These are phyloP conservation scores for Pezicula rhizophila DNA, from an alignment of 2,329 filamentous ascomycete genomes.

Conservation along the genomic window DNA sequence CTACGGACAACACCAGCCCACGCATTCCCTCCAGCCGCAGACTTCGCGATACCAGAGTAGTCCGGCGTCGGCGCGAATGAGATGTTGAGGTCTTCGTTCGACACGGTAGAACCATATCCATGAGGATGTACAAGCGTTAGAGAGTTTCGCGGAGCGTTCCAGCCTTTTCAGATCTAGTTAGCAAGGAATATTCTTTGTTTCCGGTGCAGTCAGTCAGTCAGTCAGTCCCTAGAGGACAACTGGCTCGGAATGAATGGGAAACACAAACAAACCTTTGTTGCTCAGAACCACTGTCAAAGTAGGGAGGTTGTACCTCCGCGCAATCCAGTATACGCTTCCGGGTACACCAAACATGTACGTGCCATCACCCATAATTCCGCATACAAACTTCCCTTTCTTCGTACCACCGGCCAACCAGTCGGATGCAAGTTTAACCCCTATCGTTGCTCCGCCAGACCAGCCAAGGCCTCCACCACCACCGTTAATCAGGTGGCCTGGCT, in stretches of 20 bases:
- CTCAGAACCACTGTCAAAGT: conserved; percentile 62
- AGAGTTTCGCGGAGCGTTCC: conserved; percentile 59
- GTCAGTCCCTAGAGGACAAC: no score
- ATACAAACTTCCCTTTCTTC: no score
- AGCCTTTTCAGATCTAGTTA: conserved; percentile 38
- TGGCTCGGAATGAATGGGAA: no score
- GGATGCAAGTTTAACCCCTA: conserved; percentile 70
- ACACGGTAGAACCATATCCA: conserved; percentile 53
- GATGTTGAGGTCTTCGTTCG: conserved; percentile 61
- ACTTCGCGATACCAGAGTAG: conserved; percentile 62
- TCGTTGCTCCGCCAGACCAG: conserved; percentile 70
- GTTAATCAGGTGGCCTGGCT: conserved; percentile 75
- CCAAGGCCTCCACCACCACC: conserved; percentile 76
- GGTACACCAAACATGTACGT: conserved; percentile 62
- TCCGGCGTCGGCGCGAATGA: conserved; percentile 60
- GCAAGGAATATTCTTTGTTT: no score
- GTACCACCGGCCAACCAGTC: conserved; percentile 48
- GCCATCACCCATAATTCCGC: conserved; percentile 64
- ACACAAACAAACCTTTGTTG: conserved; percentile 61
- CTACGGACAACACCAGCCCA: no score
- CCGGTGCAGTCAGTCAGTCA: no score
- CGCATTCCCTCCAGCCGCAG: conserved; percentile 55
- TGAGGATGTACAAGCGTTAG: conserved; percentile 61
- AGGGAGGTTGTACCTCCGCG: conserved; percentile 58
- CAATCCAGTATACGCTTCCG: conserved; percentile 63